Evolutionary conservation across 148 eudicot species (phyloP), one percentile per base, ranked within the genome.

Genomic region (Camellia lanceoleosa): DNA sequence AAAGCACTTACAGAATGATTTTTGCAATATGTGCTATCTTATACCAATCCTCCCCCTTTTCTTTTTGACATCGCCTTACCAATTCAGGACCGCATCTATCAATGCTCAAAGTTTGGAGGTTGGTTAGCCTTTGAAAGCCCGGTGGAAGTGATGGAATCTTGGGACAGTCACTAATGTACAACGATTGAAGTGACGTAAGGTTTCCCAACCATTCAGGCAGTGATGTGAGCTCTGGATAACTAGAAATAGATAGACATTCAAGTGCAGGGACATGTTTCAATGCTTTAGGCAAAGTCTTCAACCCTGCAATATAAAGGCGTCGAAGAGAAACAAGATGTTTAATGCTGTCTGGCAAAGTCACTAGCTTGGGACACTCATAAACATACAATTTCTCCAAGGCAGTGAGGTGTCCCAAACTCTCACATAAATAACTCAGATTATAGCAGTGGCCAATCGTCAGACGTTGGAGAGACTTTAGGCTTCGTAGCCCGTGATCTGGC

Each of bases 11-110:
- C 23, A 23, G 23, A 23, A 23, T 23, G 23, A 59, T 0, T 59
- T 59, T 0, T 3, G 63, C 3, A 14, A 65, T 10, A 43, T 67
- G 74, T 7, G 59, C 56, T 44, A 79, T 79, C 78, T 80, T 80
- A 49, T 74, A 23, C 73, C 73, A 73, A 23, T 73, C 73, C 19
- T 67, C 67, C 52, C 49, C 71, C 16, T 42, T 68, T 15, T 8
- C 71, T 19, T 43, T 41, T 5, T 56, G 54, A 13, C 78, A 80
- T 20, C 74, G 56, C 15, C 59, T 56, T 56, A 13, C 3, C 43
- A 67, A 20, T 65, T 74, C 46, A 18, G 78, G 78, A 44, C 59
- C n/a, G 16, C 49, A 67, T 6, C 30, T 2, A 14, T 2, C 0
- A 19, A 75, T 70, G 0, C 0, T 0, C 65, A 74, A 74, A 8